Percentiles rank a stretch among this genome's conserved stretches.
Evolutionary conservation across 257 asterid species (phyloP).

Genomic region (Petunia axillaris): DNA sequence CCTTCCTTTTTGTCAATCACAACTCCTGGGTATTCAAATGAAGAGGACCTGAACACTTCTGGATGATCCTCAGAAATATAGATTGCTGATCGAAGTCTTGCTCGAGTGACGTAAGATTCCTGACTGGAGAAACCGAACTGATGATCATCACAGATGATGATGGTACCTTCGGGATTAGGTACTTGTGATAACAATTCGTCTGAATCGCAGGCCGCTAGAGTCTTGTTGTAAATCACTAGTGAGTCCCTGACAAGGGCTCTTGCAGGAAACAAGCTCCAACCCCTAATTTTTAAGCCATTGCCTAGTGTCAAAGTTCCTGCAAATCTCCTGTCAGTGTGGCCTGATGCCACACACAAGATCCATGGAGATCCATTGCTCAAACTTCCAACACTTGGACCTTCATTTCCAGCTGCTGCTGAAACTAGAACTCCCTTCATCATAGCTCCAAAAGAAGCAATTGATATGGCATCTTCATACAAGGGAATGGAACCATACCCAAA

Average conservation of each 20-base stretch:
- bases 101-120: background rate
- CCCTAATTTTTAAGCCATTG: constrained; percentile 13
- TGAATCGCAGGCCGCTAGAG: background rate
- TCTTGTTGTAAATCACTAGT: constrained; percentile 21
- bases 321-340: constrained; percentile 15
- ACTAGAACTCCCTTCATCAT: constrained; percentile 27
- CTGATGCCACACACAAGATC: constrained; percentile 18
- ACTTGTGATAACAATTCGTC: constrained; percentile 5
- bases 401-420: constrained; percentile 26
- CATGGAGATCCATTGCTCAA: constrained; percentile 23
- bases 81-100: constrained; percentile 15
- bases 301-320: constrained; percentile 27
- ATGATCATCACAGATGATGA: constrained; percentile 17
- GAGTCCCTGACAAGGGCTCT: constrained; percentile 21
- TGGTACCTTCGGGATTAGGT: background rate
- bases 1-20: constrained; percentile 23
- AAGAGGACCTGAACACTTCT: background rate
- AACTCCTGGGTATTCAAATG: constrained; percentile 3
- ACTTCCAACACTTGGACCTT: background rate
- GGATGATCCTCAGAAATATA: constrained; percentile 13
- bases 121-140: background rate
- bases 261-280: constrained; percentile 25
- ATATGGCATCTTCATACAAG: constrained; percentile 17
- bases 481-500: background rate
- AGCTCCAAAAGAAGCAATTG: constrained; percentile 28